Conservation (phyloP, 2,329 filamentous ascomycete species). For the Aspergillus felis region DNA sequence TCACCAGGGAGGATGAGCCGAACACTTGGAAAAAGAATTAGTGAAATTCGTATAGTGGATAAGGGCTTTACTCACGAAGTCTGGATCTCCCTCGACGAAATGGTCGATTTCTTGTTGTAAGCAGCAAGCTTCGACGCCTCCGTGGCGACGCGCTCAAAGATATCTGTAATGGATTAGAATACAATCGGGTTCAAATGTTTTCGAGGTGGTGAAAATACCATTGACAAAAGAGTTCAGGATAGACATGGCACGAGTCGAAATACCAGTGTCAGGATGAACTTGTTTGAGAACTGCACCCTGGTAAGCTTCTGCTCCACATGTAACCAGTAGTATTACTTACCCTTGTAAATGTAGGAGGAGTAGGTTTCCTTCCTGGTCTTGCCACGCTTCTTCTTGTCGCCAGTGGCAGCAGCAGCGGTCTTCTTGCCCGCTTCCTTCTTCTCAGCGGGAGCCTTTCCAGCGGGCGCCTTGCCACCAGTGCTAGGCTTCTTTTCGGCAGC, state of each 20-base stretch:
- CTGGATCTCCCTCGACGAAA: slow-evolving; percentile 98
- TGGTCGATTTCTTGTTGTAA: slow-evolving; percentile 99
- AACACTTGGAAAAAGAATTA: slow-evolving; percentile 53
- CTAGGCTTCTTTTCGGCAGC: slow-evolving; percentile 96
- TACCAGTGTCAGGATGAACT: slow-evolving; percentile 99
- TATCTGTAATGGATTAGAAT: slow-evolving; percentile 57
- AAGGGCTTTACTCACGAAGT: slow-evolving; percentile 63
- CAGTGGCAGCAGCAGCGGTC: slow-evolving; percentile 76
- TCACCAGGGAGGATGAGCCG: slow-evolving; percentile 97
- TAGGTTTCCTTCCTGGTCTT: slow-evolving; percentile 99
- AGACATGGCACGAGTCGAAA: slow-evolving; percentile 99
- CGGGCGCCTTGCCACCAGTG: slow-evolving; percentile 87
- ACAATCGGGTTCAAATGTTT: neutral
- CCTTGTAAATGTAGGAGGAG: slow-evolving; percentile 99
- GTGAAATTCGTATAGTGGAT: slow-evolving; percentile 2
- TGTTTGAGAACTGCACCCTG: slow-evolving; percentile 83
- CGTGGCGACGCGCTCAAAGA: slow-evolving; percentile 98
- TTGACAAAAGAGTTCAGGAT: slow-evolving; percentile 99
- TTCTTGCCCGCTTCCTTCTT: slow-evolving; percentile 99
- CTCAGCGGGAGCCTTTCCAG: slow-evolving; percentile 76
- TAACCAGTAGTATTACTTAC: slow-evolving; percentile 49
- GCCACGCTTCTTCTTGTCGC: slow-evolving; percentile 99
- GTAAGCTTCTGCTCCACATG: slow-evolving; percentile 17
- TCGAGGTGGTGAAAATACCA: slow-evolving; percentile 56
- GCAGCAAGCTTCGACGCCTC: slow-evolving; percentile 98